phyloP scores from a whole-genome alignment of 164 flowering plant genomes.

The Sedum album region DNA sequence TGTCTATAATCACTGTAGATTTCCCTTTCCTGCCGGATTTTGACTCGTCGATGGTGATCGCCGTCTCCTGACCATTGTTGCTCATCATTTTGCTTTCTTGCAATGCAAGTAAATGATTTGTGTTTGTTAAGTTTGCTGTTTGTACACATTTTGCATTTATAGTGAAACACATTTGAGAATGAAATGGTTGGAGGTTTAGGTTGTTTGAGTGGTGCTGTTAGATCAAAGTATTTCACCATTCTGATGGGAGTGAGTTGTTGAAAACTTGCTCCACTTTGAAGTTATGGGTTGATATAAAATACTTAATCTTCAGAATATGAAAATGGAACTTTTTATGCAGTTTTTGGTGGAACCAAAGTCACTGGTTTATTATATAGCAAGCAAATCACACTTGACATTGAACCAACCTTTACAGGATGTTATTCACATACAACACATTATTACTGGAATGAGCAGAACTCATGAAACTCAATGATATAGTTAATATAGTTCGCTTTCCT shows the following conservation, averaged over 20 bases:
- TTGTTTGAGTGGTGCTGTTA: not conserved
- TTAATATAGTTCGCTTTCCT: constrained; percentile 58
- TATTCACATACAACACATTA: no score
- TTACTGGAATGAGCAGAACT: no score
- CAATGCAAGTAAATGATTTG: not conserved
- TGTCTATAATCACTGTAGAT: not conserved
- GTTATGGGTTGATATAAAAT: no score
- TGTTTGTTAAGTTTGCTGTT: not conserved
- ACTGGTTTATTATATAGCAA: no score
- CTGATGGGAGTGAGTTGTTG: not conserved
- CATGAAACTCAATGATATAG: not conserved
- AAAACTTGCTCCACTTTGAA: constrained; percentile 4
- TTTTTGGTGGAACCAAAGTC: no score
- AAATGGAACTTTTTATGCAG: no score
- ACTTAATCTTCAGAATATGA: no score
- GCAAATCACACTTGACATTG: no score
- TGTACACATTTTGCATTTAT: no score
- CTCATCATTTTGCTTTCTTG: not conserved
- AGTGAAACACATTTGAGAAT: not conserved
- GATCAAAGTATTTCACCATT: no score
- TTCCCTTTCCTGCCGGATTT: constrained; percentile 1
- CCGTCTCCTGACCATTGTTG: not conserved
- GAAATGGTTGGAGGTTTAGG: not conserved
- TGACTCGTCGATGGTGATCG: constrained; percentile 3
- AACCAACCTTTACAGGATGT: no score